These are phyloP conservation scores for Tuber umbilicatum DNA, from an alignment of 495 filamentous ascomycete genomes.

Conservation along the genomic window DNA sequence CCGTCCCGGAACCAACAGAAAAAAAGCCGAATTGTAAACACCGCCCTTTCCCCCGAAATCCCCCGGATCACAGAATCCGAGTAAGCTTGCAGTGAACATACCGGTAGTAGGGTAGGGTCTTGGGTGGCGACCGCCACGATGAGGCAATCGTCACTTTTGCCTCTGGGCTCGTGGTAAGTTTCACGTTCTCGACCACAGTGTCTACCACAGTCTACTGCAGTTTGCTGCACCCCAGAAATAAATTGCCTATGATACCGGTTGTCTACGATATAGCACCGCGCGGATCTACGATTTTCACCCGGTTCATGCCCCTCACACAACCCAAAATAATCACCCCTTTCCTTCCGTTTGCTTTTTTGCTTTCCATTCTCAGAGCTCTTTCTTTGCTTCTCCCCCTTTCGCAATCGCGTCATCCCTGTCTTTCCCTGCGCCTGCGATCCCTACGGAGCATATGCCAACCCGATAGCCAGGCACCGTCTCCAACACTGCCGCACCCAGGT, in stretches of 20 bases:
- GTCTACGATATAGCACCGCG: neutral
- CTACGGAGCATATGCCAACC: conserved; percentile 37
- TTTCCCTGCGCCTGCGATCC: conserved; percentile 31
- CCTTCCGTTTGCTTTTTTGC: neutral
- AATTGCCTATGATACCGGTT: neutral
- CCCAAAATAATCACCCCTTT: neutral
- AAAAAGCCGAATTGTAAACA: neutral
- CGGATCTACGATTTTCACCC: neutral
- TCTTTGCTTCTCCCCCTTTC: conserved; percentile 25
- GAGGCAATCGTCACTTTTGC: neutral
- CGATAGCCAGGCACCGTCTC: conserved; percentile 52
- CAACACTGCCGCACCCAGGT: conserved; percentile 52
- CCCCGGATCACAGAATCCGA: neutral
- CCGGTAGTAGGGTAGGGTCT: too few species aligned
- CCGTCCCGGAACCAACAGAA: neutral
- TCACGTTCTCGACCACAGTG: neutral
- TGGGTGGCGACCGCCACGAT: neutral
- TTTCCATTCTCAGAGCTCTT: conserved; percentile 15
- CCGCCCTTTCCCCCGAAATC: neutral
- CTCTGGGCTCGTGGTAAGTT: neutral
- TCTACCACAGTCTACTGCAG: neutral
- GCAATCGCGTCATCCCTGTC: conserved; percentile 27
- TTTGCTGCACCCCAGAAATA: neutral
- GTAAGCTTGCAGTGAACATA: neutral
- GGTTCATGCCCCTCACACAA: neutral